Percentiles rank a stretch among this genome's conserved stretches.
phyloP scores from a whole-genome alignment of 2,329 filamentous ascomycete genomes.

The Arthrobotrys pseudoclavata region DNA sequence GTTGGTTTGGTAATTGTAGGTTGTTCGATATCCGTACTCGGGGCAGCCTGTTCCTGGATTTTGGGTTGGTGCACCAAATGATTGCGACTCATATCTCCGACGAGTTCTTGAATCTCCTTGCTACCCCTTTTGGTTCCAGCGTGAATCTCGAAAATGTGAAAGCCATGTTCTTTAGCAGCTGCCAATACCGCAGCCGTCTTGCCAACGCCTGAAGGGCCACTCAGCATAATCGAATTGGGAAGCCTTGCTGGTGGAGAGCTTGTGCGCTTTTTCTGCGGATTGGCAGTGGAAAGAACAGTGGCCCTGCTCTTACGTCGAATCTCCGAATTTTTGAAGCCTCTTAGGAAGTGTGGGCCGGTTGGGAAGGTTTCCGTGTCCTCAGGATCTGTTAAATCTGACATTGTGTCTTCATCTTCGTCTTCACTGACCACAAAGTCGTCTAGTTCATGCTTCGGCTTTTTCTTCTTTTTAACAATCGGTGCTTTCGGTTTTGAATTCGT shows the following conservation, averaged over 20 bases:
- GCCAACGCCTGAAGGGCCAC: constrained; percentile 88
- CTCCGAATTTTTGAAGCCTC: constrained; percentile 68
- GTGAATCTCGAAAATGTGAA: constrained; percentile 96
- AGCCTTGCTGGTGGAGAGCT: constrained; percentile 70
- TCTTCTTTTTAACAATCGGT: constrained; percentile 64
- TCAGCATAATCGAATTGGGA: constrained; percentile 85
- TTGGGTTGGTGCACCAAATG: constrained; percentile 79
- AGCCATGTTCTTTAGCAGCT: constrained; percentile 89
- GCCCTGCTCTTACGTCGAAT: constrained; percentile 67
- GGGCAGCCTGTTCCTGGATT: constrained; percentile 62
- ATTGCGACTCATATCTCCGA: constrained; percentile 97
- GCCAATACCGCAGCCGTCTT: constrained; percentile 95
- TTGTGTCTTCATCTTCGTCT: constrained; percentile 78
- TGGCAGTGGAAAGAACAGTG: constrained; percentile 31
- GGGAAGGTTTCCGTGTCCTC: constrained; percentile 68
- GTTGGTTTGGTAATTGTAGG: constrained; percentile 62
- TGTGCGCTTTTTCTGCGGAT: constrained; percentile 64
- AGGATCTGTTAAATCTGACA: constrained; percentile 77
- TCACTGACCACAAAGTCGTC: constrained; percentile 85
- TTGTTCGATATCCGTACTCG: constrained; percentile 63
- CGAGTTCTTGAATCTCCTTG: constrained; percentile 88
- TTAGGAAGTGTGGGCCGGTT: constrained; percentile 66
- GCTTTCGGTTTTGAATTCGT: constrained; percentile 65
- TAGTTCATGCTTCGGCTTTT: constrained; percentile 76
- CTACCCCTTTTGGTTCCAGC: constrained; percentile 84